A percentile compares a stretch with the other conserved stretches of the same genome.
phyloP scores from a whole-genome alignment of 2,329 filamentous ascomycete genomes.

The Kalmusia sp. region DNA sequence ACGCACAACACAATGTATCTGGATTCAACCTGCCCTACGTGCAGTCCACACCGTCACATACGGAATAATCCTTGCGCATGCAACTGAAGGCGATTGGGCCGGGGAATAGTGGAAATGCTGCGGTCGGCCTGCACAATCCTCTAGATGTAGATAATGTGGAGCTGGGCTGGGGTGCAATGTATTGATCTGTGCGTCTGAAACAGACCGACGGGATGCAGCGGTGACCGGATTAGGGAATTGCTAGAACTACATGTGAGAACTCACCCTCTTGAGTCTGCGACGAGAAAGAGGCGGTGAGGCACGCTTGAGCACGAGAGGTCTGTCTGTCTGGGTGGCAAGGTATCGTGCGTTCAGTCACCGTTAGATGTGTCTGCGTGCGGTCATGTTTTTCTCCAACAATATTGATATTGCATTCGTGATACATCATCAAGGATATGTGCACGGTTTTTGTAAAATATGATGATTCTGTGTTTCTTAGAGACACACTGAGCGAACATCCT shows the following conservation, averaged over 20 bases:
- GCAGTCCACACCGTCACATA: conserved; percentile 1
- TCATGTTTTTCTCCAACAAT: too few species aligned
- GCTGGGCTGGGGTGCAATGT: neutral
- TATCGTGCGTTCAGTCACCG: too few species aligned
- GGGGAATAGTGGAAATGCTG: neutral
- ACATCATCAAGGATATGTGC: too few species aligned
- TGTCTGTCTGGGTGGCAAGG: conserved; percentile 1
- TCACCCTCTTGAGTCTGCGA: neutral
- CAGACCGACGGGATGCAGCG: neutral
- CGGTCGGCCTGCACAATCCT: neutral
- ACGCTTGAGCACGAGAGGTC: neutral
- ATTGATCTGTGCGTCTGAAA: conserved; percentile 7
- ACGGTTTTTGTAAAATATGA: too few species aligned
- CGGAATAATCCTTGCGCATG: conserved; percentile 4
- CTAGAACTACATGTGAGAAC: neutral
- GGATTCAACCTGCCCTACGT: conserved; percentile 3
- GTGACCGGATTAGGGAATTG: neutral
- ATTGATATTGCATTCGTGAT: too few species aligned
- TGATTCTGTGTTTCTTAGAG: too few species aligned
- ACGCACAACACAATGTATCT: neutral
- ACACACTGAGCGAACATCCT: too few species aligned
- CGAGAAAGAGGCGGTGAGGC: neutral
- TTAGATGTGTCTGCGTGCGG: too few species aligned
- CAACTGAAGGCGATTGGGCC: neutral
- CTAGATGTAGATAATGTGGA: neutral